Conservation (phyloP, 1,139 yeast genomes). For the Lodderomyces margitis region DNA sequence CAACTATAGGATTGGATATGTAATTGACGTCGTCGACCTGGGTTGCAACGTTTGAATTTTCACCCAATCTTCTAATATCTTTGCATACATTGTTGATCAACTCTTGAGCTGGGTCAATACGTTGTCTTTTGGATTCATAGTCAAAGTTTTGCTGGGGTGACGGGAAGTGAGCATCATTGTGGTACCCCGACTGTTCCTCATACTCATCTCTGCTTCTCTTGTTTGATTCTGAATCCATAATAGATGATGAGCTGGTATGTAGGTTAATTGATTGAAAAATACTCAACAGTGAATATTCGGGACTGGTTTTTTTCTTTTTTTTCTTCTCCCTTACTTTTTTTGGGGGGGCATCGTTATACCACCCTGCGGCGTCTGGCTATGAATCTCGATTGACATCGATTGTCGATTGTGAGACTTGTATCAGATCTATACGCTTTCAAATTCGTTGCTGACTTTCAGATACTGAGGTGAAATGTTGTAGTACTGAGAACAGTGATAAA, state of each 20-base stretch:
- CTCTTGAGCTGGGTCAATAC: conserved; percentile 43
- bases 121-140: conserved; percentile 33
- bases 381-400: too few relatives aligned
- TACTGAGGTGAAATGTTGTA: too few relatives aligned
- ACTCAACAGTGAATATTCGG: too few relatives aligned
- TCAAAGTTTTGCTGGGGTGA: background rate
- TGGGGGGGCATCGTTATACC: too few relatives aligned
- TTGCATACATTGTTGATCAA: conserved; percentile 43
- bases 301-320: background rate
- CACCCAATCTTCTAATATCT: conserved; percentile 68
- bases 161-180: conserved; percentile 9
- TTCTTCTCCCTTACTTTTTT: background rate
- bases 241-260: too few relatives aligned
- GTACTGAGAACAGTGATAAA: too few relatives aligned
- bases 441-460: too few relatives aligned
- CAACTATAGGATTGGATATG: conserved; percentile 62
- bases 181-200: conserved; percentile 18
- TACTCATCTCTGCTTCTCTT: conserved; percentile 44
- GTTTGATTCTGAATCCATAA: conserved; percentile 7
- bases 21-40: conserved; percentile 68
- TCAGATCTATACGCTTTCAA: too few relatives aligned
- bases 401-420: too few relatives aligned
- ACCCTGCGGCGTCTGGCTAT: too few relatives aligned
- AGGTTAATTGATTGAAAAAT: background rate
- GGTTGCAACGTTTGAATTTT: conserved; percentile 48